Percentiles rank a stretch among this genome's conserved stretches.
Conservation (phyloP, 108 stramenopile genomes). For the Mayamaea pseudoterrestris region DNA sequence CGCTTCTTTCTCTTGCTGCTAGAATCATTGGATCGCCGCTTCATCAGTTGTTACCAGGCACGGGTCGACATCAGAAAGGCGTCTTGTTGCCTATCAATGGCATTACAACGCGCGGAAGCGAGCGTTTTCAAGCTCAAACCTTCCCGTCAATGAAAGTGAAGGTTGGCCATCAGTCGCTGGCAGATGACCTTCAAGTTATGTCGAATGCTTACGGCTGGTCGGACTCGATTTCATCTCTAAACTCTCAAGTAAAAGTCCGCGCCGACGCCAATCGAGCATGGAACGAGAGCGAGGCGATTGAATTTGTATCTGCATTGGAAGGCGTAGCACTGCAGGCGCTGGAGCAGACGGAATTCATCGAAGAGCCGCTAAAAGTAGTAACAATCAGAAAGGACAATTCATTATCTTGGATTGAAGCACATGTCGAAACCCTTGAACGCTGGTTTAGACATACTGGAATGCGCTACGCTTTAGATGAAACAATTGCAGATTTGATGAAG, state of each 20-base stretch:
- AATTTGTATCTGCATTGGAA: constrained; percentile 30
- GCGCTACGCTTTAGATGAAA: constrained; percentile 70
- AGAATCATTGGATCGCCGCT: neutral
- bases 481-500: constrained; percentile 49
- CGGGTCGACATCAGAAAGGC: no score
- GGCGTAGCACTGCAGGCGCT: constrained; percentile 15
- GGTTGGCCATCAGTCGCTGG: constrained; percentile 40
- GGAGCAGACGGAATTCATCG: constrained; percentile 50
- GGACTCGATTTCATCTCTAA: no score
- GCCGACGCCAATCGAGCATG: constrained; percentile 74
- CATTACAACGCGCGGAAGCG: neutral
- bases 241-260: constrained; percentile 19
- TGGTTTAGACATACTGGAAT: constrained; percentile 29
- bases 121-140: neutral
- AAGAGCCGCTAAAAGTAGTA: constrained; percentile 77
- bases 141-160: constrained; percentile 70
- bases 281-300: constrained; percentile 23
- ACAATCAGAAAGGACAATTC: constrained; percentile 15
- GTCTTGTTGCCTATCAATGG: neutral
- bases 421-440: constrained; percentile 40
- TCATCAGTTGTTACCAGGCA: no score
- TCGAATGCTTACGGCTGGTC: neutral
- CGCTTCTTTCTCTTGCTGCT: constrained; percentile 25
- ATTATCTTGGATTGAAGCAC: constrained; percentile 29
- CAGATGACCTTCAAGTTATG: constrained; percentile 5